These are phyloP conservation scores for Pythium phragmitis DNA, from an alignment of 352 stramenopile genomes.

Conservation along the genomic window DNA sequence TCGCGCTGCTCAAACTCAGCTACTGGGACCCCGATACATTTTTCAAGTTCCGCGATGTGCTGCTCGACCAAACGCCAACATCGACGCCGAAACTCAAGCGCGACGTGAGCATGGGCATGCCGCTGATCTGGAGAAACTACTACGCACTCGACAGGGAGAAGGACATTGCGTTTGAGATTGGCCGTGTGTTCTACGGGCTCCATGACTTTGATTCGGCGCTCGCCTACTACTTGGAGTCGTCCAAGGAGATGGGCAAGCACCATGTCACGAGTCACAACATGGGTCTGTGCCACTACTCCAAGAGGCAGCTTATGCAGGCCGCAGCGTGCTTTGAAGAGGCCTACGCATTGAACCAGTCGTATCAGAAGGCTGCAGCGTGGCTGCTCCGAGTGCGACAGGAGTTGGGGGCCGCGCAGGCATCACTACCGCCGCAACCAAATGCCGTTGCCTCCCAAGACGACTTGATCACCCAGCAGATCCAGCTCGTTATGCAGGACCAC, in stretches of 20 bases:
- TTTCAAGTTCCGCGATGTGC: slow-evolving; percentile 93
- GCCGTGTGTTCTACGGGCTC: slow-evolving; percentile 91
- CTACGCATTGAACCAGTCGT: slow-evolving; percentile 61
- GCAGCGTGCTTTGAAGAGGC: slow-evolving; percentile 72
- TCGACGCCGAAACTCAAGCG: slow-evolving; percentile 60
- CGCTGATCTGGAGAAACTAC: slow-evolving; percentile 90
- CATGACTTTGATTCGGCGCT: slow-evolving; percentile 91
- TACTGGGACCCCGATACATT: slow-evolving; percentile 95
- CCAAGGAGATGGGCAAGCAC: slow-evolving; percentile 90
- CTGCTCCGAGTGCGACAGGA: slow-evolving; percentile 78
- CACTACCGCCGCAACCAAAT: not conserved
- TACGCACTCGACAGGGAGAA: slow-evolving; percentile 93
- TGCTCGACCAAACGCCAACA: slow-evolving; percentile 85
- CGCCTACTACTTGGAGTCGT: slow-evolving; percentile 86
- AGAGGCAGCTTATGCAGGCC: slow-evolving; percentile 64
- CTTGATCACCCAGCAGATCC: slow-evolving; percentile 48
- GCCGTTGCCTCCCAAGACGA: slow-evolving; percentile 17
- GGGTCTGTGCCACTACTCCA: slow-evolving; percentile 93
- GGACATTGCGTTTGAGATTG: slow-evolving; percentile 90
- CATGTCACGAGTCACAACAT: slow-evolving; percentile 96
- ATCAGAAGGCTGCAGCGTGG: slow-evolving; percentile 81
- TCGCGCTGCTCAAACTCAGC: slow-evolving; percentile 91
- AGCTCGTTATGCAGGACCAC: slow-evolving; percentile 49
- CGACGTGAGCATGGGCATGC: slow-evolving; percentile 87
- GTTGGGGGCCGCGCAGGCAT: slow-evolving; percentile 17